Evolutionary conservation across 805 yeast species (phyloP).

Genomic region (Kodamaea neixiangensis): DNA sequence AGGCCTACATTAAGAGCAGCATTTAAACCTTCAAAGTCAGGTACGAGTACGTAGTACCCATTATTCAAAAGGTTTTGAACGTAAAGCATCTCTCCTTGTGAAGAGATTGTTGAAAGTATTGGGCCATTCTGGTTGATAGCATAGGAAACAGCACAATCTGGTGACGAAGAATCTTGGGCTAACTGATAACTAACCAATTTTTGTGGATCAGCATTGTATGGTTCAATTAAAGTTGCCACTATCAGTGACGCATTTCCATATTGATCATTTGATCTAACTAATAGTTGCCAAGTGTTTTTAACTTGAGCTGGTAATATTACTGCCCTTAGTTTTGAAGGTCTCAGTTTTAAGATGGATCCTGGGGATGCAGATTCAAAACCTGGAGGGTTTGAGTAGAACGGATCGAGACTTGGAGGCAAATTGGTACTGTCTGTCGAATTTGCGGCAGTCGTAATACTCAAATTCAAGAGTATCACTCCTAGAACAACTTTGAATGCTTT

Average conservation of each 20-base stretch:
- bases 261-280: slow-evolving; percentile 22
- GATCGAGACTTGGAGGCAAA: slow-evolving; percentile 15
- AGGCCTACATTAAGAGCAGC: slow-evolving; percentile 32
- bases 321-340: slow-evolving; percentile 20
- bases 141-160: slow-evolving; percentile 24
- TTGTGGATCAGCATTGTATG: slow-evolving; percentile 23
- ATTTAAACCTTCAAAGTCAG: slow-evolving; percentile 38
- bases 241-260: slow-evolving; percentile 21
- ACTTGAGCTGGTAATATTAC: slow-evolving; percentile 20
- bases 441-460: neutral
- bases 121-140: slow-evolving; percentile 17
- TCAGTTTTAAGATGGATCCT: slow-evolving; percentile 26
- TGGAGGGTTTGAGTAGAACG: slow-evolving; percentile 25
- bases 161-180: slow-evolving; percentile 23
- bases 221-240: slow-evolving; percentile 24
- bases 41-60: slow-evolving; percentile 36
- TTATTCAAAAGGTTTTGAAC: slow-evolving; percentile 16
- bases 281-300: slow-evolving; percentile 19
- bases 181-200: slow-evolving; percentile 22
- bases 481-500: neutral
- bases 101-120: slow-evolving; percentile 13
- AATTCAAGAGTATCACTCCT: neutral
- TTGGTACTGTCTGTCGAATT: neutral
- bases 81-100: slow-evolving; percentile 18
- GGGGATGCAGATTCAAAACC: slow-evolving; percentile 20